Conservation (phyloP, 768 basidiomycete species). For the Tulasnella sp. region DNA sequence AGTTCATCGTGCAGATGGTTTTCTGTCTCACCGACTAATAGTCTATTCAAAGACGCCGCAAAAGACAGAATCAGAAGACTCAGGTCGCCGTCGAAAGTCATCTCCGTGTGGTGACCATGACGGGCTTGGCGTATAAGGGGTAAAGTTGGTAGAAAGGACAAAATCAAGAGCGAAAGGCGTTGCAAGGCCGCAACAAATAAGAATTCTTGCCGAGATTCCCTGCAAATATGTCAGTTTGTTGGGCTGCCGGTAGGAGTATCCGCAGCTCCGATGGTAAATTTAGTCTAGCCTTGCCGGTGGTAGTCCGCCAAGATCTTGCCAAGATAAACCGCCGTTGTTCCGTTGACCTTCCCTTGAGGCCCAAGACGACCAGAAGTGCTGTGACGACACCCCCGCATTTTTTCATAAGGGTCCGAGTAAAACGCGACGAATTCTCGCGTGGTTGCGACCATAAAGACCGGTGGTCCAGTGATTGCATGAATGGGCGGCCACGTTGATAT, state of each 20-base stretch:
- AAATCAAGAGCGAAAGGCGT: neutral
- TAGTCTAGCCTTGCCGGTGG: constrained; percentile 26
- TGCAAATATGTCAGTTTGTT: neutral
- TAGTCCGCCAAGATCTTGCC: neutral
- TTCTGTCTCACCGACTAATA: constrained; percentile 5
- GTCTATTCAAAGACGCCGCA: neutral
- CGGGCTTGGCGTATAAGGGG: neutral
- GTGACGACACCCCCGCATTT: neutral
- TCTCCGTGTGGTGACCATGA: neutral
- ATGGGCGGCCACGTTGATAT: neutral
- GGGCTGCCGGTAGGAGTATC: neutral
- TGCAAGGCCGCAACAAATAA: neutral
- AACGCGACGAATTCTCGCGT: neutral
- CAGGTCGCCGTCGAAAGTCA: neutral
- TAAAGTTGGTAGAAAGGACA: neutral
- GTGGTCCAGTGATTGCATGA: neutral
- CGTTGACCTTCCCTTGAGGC: neutral
- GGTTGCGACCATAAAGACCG: neutral
- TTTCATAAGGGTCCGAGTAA: constrained; percentile 5
- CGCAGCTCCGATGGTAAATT: neutral
- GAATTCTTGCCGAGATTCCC: neutral
- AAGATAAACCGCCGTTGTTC: neutral
- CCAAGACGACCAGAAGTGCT: neutral
- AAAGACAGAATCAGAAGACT: neutral
- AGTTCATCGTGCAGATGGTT: neutral